Conservation (phyloP, 139 green algal species). For the Edaphochlamys debaryana region DNA sequence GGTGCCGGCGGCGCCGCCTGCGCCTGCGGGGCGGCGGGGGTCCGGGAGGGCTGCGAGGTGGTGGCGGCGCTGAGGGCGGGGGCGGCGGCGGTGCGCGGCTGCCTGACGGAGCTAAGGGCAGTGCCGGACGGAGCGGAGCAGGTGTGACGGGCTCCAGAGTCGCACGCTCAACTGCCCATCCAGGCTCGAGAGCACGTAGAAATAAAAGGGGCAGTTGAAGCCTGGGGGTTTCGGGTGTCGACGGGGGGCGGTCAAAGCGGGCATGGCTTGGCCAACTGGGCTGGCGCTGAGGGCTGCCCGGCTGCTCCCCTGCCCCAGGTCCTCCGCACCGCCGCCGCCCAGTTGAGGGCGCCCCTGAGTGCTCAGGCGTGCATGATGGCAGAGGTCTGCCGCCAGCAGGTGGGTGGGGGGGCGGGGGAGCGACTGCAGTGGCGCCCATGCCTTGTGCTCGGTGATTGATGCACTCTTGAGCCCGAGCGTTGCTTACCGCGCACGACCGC, state of each 20-base stretch:
- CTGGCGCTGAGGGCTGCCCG: background rate
- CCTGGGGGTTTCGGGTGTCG: no score
- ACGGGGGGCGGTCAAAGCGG: no score
- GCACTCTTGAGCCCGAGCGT: background rate
- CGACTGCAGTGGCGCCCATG: no score
- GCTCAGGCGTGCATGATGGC: conserved; percentile 33
- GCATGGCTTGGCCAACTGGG: no score
- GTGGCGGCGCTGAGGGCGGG: background rate
- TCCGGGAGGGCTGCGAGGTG: background rate
- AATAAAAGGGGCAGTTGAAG: no score
- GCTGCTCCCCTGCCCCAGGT: background rate
- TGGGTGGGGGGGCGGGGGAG: background rate
- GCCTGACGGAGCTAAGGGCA: conserved; percentile 1
- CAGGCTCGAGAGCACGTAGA: no score
- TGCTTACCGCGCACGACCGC: no score
- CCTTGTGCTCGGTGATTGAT: background rate
- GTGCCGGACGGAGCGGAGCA: background rate
- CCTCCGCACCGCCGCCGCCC: background rate
- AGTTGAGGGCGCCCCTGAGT: conserved; percentile 25
- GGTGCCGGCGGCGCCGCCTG: background rate
- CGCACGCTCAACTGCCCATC: no score
- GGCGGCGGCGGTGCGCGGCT: conserved; percentile 16
- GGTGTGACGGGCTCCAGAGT: background rate
- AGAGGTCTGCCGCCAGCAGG: conserved; percentile 22
- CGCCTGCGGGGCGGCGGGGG: background rate